A percentile compares a stretch with the other conserved stretches of the same genome.
Evolutionary conservation across 2,329 filamentous ascomycete species (phyloP).

Genomic region (Fusarium floridanum): DNA sequence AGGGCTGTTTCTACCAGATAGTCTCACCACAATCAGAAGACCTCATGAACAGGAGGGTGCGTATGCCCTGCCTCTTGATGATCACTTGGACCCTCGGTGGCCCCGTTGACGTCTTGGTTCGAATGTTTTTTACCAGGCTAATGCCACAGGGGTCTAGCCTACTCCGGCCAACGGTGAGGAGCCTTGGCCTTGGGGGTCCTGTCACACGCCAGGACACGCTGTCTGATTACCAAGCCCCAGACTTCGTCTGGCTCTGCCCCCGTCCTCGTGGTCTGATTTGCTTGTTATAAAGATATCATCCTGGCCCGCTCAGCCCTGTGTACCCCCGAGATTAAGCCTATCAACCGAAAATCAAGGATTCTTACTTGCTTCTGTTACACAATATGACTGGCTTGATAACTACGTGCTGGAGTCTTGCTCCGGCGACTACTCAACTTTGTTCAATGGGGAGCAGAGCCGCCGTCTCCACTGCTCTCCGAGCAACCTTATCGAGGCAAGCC

Average conservation of each 20-base stretch:
- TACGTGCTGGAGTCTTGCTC: neutral
- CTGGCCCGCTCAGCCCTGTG: constrained; percentile 6
- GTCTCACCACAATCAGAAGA: constrained; percentile 15
- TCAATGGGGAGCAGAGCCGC: constrained; percentile 2
- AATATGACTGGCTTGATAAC: constrained; percentile 1
- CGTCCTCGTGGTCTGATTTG: constrained; percentile 18
- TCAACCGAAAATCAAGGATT: neutral
- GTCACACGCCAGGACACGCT: neutral
- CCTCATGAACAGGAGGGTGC: neutral
- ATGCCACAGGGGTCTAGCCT: neutral
- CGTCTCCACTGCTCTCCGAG: neutral
- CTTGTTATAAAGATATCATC: constrained; percentile 2
- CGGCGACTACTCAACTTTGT: neutral
- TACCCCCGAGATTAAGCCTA: constrained; percentile 1
- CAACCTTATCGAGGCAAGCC: neutral
- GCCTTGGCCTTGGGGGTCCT: neutral
- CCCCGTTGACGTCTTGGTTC: constrained; percentile 3
- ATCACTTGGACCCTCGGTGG: neutral
- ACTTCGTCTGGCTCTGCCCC: too few relatives aligned
- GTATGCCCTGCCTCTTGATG: neutral
- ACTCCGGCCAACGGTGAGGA: neutral
- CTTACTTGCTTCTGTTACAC: neutral
- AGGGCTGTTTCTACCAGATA: neutral
- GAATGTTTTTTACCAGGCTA: constrained; percentile 5
- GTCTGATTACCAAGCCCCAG: constrained; percentile 12